These are phyloP conservation scores for Nothophoma quercina DNA, from an alignment of 2,329 filamentous ascomycete species.

Conservation along the genomic window DNA sequence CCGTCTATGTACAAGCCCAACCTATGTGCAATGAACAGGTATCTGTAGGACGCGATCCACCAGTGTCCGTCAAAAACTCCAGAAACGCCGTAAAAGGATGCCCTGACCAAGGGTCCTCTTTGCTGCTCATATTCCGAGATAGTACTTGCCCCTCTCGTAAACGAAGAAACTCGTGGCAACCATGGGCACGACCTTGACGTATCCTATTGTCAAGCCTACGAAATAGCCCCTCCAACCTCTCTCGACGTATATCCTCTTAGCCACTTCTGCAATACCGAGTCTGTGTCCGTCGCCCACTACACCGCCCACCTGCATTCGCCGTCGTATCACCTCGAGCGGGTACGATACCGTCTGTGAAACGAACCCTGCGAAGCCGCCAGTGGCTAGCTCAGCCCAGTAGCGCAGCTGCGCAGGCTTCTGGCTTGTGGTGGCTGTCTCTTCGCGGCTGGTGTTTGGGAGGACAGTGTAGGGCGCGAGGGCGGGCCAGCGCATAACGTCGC, in stretches of 20 bases:
- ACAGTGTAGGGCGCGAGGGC: slow-evolving; percentile 76
- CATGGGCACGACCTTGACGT: slow-evolving; percentile 93
- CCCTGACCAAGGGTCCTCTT: not conserved
- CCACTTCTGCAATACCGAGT: slow-evolving; percentile 80
- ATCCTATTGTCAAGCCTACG: slow-evolving; percentile 91
- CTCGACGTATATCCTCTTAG: slow-evolving; percentile 75
- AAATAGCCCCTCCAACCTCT: slow-evolving; percentile 84
- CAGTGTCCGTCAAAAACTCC: not conserved
- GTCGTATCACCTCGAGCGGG: slow-evolving; percentile 88
- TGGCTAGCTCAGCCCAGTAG: slow-evolving; percentile 84
- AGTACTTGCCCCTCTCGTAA: slow-evolving; percentile 70
- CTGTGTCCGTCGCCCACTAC: slow-evolving; percentile 89
- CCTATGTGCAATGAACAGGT: not conserved
- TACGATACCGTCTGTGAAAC: slow-evolving; percentile 93
- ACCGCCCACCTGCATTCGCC: slow-evolving; percentile 95
- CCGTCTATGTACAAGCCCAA: slow-evolving; percentile 8
- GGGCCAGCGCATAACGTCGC: slow-evolving; percentile 80
- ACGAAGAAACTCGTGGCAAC: slow-evolving; percentile 75
- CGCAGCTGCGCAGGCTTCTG: slow-evolving; percentile 74
- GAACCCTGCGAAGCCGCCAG: slow-evolving; percentile 85
- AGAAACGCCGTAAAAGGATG: not conserved
- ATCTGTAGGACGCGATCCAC: not conserved
- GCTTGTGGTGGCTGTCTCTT: slow-evolving; percentile 48
- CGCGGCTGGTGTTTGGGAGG: slow-evolving; percentile 64
- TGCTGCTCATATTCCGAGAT: slow-evolving; percentile 55